A percentile compares a stretch with the other conserved stretches of the same genome.
Conservation (phyloP, 2,329 filamentous ascomycete genomes). For the Sordariomycetes sp. region DNA sequence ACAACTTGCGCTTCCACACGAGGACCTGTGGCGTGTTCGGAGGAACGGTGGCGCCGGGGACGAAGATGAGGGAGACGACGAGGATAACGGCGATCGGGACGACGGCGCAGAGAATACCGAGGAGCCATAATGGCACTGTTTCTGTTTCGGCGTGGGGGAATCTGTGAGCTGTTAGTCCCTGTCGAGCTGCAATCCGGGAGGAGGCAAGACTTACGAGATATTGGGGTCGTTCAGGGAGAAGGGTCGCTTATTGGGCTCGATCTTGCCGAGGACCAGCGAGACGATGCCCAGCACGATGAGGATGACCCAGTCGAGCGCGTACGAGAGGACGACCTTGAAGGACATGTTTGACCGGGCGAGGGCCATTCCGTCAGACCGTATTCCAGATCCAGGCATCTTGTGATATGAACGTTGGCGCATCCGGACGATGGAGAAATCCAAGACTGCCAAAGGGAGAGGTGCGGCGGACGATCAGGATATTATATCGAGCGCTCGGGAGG, state of each 20-base stretch:
- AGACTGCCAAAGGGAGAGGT: neutral
- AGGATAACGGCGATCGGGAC: constrained; percentile 61
- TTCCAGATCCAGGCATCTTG: constrained; percentile 3
- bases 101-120: constrained; percentile 54
- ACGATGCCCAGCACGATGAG: constrained; percentile 50
- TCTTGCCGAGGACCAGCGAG: constrained; percentile 47
- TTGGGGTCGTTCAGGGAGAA: constrained; percentile 64
- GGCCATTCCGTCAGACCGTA: constrained; percentile 11
- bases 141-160: constrained; percentile 65
- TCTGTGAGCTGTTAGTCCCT: constrained; percentile 20
- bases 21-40: constrained; percentile 52
- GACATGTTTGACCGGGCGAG: constrained; percentile 3
- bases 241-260: constrained; percentile 57
- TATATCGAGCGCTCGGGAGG: neutral
- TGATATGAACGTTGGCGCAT: constrained; percentile 2
- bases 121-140: constrained; percentile 58
- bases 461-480: neutral
- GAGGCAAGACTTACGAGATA: constrained; percentile 49
- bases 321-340: constrained; percentile 42
- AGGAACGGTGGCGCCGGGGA: constrained; percentile 62
- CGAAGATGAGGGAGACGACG: constrained; percentile 57
- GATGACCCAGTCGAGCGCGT: constrained; percentile 66
- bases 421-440: constrained; percentile 1
- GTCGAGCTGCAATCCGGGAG: constrained; percentile 1
- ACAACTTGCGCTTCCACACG: constrained; percentile 74